Conservation (phyloP, 352 stramenopile genomes). For the Aphanomyces stellatus region DNA sequence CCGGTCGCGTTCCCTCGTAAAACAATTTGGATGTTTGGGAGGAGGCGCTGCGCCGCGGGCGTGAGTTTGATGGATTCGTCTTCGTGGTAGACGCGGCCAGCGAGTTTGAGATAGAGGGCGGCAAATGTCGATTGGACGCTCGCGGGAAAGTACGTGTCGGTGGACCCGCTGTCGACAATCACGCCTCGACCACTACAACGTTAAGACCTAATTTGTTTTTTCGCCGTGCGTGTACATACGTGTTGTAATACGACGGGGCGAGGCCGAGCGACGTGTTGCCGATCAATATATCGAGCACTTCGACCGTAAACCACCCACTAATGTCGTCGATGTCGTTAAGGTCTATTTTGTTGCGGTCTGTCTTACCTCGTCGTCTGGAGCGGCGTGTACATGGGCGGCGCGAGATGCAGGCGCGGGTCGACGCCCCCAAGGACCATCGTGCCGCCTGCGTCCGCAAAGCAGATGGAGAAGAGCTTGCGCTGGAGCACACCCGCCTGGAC, state of each 20-base stretch:
- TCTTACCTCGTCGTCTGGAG: slow-evolving; percentile 29
- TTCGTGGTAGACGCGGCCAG: slow-evolving; percentile 48
- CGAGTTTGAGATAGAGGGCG: slow-evolving; percentile 35
- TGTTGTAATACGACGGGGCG: slow-evolving; percentile 38
- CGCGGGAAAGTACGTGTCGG: slow-evolving; percentile 70
- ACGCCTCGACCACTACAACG: slow-evolving; percentile 45
- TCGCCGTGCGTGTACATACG: slow-evolving; percentile 19
- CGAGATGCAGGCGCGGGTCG: slow-evolving; percentile 63
- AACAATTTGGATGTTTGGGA: slow-evolving; percentile 63
- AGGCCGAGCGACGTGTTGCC: slow-evolving; percentile 46
- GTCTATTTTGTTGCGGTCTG: background rate
- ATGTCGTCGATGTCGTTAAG: background rate
- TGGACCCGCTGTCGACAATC: slow-evolving; percentile 82
- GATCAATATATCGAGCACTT: slow-evolving; percentile 68
- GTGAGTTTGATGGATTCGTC: slow-evolving; percentile 39
- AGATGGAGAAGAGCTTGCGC: slow-evolving; percentile 74
- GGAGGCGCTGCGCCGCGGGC: slow-evolving; percentile 26
- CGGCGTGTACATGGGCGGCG: slow-evolving; percentile 53
- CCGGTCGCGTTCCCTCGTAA: slow-evolving; percentile 37
- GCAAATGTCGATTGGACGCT: slow-evolving; percentile 43
- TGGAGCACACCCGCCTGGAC: slow-evolving; percentile 39
- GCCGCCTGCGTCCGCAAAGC: slow-evolving; percentile 56
- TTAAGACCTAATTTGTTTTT: background rate
- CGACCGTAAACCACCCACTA: slow-evolving; percentile 65
- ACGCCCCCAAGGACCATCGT: slow-evolving; percentile 71